A percentile compares a stretch with the other conserved stretches of the same genome.
Conservation (phyloP, 495 filamentous ascomycete genomes). For the Aspergillus affinis region DNA sequence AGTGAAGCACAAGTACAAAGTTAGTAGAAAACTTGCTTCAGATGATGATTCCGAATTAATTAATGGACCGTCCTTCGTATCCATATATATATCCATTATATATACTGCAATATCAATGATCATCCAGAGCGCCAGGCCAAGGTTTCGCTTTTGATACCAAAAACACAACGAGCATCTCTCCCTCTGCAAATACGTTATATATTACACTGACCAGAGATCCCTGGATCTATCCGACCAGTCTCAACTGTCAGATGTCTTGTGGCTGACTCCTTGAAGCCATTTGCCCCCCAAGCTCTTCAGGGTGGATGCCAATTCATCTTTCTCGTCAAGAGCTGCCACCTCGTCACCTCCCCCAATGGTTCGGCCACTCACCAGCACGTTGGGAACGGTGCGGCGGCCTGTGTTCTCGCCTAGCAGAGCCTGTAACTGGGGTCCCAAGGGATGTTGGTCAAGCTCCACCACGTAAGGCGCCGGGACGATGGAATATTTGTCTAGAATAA, state of each 20-base stretch:
- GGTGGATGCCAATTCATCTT: slow-evolving; percentile 67
- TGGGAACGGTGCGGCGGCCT: slow-evolving; percentile 83
- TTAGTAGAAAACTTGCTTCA: not conserved
- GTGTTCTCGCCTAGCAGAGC: slow-evolving; percentile 66
- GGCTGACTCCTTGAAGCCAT: slow-evolving; percentile 54
- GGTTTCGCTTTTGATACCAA: not conserved
- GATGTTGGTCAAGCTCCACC: slow-evolving; percentile 86
- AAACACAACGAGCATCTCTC: not conserved
- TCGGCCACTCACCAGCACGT: slow-evolving; percentile 81
- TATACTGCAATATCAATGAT: not conserved
- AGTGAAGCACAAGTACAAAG: too few species aligned
- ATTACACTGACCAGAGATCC: not conserved
- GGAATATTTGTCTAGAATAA: slow-evolving; percentile 77
- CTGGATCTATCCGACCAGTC: too few species aligned
- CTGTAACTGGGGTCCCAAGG: slow-evolving; percentile 70
- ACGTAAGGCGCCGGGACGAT: slow-evolving; percentile 83
- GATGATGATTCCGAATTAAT: not conserved
- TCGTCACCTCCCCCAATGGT: slow-evolving; percentile 93
- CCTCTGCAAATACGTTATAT: too few species aligned
- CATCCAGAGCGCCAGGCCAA: not conserved
- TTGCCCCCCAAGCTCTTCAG: slow-evolving; percentile 73
- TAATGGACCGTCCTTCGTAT: not conserved
- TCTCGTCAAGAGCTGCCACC: slow-evolving; percentile 66
- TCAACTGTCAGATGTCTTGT: slow-evolving; percentile 9
- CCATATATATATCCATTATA: not conserved